Base-by-base conservation (phyloP, 2,329 filamentous ascomycete species). In the Scytalidium lignicola region DNA sequence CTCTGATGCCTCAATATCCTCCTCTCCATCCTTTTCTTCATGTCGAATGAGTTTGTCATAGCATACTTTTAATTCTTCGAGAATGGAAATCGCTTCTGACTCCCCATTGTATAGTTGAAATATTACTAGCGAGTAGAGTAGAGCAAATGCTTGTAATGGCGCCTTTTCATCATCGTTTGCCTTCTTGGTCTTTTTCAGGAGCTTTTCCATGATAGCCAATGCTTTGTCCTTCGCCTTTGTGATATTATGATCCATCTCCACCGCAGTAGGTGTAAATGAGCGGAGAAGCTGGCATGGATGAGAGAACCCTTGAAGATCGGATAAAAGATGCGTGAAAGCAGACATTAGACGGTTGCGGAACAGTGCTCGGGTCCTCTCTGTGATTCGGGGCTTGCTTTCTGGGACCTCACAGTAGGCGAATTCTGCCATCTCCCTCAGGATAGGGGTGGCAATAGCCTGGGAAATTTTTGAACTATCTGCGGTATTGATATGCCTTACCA, bases 71-170 rank as follows among this genome's bases (percentile, higher is more conserved):
- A 96, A 75, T 58, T 96, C 92, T 47, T 87, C 80, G 8, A 96
- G 72, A 53, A 93, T 85, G 44, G 86, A 83, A 19, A 96, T 79
- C 0, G 90, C 88, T 62, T 97, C 93, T 0, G 86, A 76, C 51
- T 96, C 90, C 20, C 90, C 88, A 60, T 92, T 91, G 70, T 96
- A 96, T 8, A 96, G 77, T 65, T 96, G 90, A 48, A 97, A 75
- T 13, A 96, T 80, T 0, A 90, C 86, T 46, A 96, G 78, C 1
- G 89, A 85, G 64, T 95, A 90, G 1, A 97, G 77, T 29, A 96
- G 75, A 18, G 86, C 85, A 50, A 96, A 78, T 0, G 88, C 87
- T 52, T 83, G 82, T 15, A 73, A 46, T 19, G 58, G 55, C 22
- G 56, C 48, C 42, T 58, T 60, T 10, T 51, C 52, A 51, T 69